Percentiles rank a stretch among this genome's conserved stretches.
phyloP scores from a whole-genome alignment of 2,329 filamentous ascomycete species.

The Cordyceps fumosorosea region DNA sequence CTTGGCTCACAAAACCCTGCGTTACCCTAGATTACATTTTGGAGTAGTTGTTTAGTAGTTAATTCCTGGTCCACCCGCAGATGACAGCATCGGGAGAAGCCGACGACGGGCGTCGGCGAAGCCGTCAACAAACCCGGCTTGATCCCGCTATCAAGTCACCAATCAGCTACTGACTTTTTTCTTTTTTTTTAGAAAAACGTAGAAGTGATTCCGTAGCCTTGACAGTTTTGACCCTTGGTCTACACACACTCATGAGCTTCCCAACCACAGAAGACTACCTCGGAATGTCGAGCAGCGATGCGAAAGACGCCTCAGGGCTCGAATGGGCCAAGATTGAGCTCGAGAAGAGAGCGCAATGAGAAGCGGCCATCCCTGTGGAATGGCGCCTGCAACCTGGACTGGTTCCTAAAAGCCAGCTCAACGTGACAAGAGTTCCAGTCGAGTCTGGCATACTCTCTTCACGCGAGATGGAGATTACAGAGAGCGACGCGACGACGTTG shows the following conservation, averaged over 20 bases:
- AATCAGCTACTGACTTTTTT: neutral
- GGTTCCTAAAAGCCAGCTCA: neutral
- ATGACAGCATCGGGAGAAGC: neutral
- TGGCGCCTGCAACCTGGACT: neutral
- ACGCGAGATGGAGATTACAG: neutral
- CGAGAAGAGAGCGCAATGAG: neutral
- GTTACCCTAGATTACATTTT: too few relatives aligned
- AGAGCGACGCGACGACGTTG: neutral
- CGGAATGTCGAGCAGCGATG: neutral
- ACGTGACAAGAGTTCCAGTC: neutral
- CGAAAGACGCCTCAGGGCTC: neutral
- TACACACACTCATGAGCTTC: too few relatives aligned
- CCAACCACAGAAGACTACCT: too few relatives aligned
- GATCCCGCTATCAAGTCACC: neutral
- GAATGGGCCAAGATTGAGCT: neutral
- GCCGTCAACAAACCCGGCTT: neutral
- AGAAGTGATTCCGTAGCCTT: too few relatives aligned
- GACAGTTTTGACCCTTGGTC: too few relatives aligned
- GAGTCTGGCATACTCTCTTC: neutral
- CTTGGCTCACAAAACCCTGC: too few relatives aligned
- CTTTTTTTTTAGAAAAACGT: too few relatives aligned
- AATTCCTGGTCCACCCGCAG: neutral
- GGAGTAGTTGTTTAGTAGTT: too few relatives aligned
- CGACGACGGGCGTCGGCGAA: neutral
- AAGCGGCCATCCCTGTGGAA: neutral